Percentiles rank a stretch among this genome's conserved stretches.
Evolutionary conservation across 345 rosid species (phyloP).

Genomic region (Corchorus olitorius): DNA sequence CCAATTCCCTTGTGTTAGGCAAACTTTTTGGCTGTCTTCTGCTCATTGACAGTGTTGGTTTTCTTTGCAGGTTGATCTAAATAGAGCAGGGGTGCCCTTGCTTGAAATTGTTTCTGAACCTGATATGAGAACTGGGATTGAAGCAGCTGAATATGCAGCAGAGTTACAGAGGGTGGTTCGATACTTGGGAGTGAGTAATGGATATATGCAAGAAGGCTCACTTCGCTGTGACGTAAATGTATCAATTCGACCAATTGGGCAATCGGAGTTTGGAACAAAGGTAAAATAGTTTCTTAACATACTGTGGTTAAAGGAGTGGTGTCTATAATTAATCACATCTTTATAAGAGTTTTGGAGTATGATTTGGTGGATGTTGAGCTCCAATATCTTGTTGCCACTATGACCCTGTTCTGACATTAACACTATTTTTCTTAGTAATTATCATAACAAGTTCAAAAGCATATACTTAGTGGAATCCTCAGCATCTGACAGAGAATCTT

Average conservation of each 20-base stretch:
- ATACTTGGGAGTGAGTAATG: slow-evolving; percentile 82
- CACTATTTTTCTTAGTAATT: background rate
- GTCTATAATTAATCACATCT: background rate
- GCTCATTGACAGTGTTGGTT: slow-evolving; percentile 20
- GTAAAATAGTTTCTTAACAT: slow-evolving; percentile 37
- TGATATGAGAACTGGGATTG: slow-evolving; percentile 89
- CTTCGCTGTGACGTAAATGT: slow-evolving; percentile 97
- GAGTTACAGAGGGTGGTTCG: slow-evolving; percentile 87
- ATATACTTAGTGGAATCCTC: background rate
- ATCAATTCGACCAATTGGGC: slow-evolving; percentile 86
- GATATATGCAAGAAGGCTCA: slow-evolving; percentile 97
- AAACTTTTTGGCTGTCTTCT: slow-evolving; percentile 5
- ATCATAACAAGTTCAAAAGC: background rate
- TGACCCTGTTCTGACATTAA: background rate
- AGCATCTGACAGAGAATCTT: slow-evolving; percentile 23
- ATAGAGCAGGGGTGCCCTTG: slow-evolving; percentile 97
- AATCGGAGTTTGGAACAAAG: slow-evolving; percentile 86
- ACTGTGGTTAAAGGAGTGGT: background rate
- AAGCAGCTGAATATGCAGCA: slow-evolving; percentile 84
- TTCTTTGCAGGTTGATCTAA: slow-evolving; percentile 73
- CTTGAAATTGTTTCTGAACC: slow-evolving; percentile 99
- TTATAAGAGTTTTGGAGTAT: background rate
- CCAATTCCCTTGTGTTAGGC: background rate
- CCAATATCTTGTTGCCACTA: background rate
- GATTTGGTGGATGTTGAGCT: background rate